Percentiles rank a stretch among this genome's conserved stretches.
phyloP scores from a whole-genome alignment of 2,329 filamentous ascomycete genomes.

The Macrophomina pseudophaseolina region DNA sequence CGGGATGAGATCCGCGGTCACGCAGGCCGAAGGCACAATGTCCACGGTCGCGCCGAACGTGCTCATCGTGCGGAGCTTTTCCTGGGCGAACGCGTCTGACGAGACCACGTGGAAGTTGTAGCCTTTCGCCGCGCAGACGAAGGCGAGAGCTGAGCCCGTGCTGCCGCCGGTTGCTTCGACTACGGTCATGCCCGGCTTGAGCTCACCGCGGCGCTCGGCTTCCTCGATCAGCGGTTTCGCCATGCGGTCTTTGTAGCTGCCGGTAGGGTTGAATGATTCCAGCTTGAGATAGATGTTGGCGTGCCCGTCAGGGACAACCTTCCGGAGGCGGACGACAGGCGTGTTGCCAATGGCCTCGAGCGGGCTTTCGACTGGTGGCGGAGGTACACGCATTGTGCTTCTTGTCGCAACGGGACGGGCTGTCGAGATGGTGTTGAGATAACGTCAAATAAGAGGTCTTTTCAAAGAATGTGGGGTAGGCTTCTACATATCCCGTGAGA shows the following conservation, averaged over 20 bases:
- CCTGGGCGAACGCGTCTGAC: background rate
- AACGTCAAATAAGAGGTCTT: too few relatives aligned
- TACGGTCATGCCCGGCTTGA: background rate
- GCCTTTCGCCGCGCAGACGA: conserved; percentile 2
- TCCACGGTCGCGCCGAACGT: background rate
- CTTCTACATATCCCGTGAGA: too few relatives aligned
- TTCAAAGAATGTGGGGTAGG: too few relatives aligned
- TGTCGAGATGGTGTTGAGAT: too few relatives aligned
- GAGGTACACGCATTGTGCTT: background rate
- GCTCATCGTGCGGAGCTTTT: background rate
- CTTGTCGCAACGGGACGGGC: too few relatives aligned
- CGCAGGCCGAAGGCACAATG: background rate
- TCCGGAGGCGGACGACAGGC: background rate
- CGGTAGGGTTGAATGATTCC: background rate
- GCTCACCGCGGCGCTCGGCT: background rate
- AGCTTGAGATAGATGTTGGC: background rate
- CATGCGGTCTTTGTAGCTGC: conserved; percentile 1
- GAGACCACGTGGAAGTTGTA: background rate
- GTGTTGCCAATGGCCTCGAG: conserved; percentile 14
- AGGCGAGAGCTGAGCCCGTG: background rate
- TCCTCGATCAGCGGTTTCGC: background rate
- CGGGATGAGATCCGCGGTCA: background rate
- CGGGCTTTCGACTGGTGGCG: background rate
- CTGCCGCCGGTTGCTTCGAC: background rate
- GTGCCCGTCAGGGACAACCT: background rate